Base-by-base conservation (phyloP, 208 protist species). In the Leishmania tropica region DNA sequence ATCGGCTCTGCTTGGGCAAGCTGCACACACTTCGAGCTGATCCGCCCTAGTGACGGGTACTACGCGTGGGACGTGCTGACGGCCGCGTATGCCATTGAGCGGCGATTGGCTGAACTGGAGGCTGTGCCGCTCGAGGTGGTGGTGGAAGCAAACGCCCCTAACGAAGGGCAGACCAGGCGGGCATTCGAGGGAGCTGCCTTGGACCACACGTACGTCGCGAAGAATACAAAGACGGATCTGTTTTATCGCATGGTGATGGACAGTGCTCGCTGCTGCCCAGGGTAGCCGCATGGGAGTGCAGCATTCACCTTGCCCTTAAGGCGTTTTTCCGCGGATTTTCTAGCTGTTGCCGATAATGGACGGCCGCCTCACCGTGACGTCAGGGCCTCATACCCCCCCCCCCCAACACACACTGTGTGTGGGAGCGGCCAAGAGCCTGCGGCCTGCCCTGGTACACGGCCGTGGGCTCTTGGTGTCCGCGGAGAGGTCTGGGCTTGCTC, bases 1-100 rank as follows among this genome's bases (percentile, higher is more conserved):
- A 86, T 96, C n/a, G 95, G 93, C 3, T 80, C 87, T 17, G 81
- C 92, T 45, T 98, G 95, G 95, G 88, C 90, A 11, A 93, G 86
- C 81, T 97, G 92, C 80, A 97, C 94, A 1, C 92, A 96, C 76
- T 74, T 89, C 15, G 93, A 87, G 54, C 79, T 97, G 45, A 81
- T 93, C 58, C 86, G 90, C 15, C 88, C 92, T 1, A 89, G 84
- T 10, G 90, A 97, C 79, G 89, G 87, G 28, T 98, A 98, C 85
- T 98, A 92, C 79, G 94, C 95, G 0, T 98, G 95, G 94, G 95
- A 98, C 83, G 93, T 94, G 21, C 87, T 98, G 28, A 98, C 95
- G 35, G 94, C 94, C 3, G 93, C 93, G 17, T 96, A 95, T 78
- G 85, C 87, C 53, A 81, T 97, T 71, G 93, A 98, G 71, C 73